Base-by-base conservation (phyloP, 192 early-diverging fungal genomes). In the Rhizophlyctis rosea region DNA sequence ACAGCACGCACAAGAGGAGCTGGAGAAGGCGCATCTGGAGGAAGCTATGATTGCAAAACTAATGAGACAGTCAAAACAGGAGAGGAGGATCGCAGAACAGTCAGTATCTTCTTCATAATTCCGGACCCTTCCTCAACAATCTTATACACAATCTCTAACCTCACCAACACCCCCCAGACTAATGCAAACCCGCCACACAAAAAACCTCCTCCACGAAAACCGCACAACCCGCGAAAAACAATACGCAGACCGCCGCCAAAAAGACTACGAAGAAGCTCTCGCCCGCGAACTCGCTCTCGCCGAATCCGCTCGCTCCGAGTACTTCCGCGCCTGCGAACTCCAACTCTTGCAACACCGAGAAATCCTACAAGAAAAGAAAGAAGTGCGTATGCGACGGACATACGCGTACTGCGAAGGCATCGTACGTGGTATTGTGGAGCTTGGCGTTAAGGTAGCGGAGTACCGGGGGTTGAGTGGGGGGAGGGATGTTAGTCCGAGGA, bases 31-130 rank as follows among this genome's bases (percentile, higher is more conserved):
- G 3, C 71, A 72, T 11, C 35, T 80, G 34, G 79, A 85, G 47
- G 66, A 79, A 25, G 52, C 76, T 18, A 52, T 81, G 21, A 59
- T 80, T 4, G 34, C 73, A 7, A 79, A 78, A 55, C 65, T 85
- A 18, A 53, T 76, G 56, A 64, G 76, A 3, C 76, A 81, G 65
- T 85, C 83, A 7, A 85, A 84, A 68, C 83, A 85, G 59, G 83
- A 85, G 56, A 57, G 81, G 4, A 48, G 83, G 3, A 85, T 85
- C n/a, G 82, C 79, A 2, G 79, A 84, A 56, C 80, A 85, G 77
- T 80, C 50, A 47, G 34, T 9, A 18, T n/a, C n/a, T n/a, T n/a
- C n/a, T n/a, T n/a, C 50, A 54, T 28, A 7, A 25, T 25, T 53
- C 5, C 51, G 27, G 51, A 4, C 9, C n/a, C n/a, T 25, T 9